Evolutionary conservation across 2,329 filamentous ascomycete species (phyloP), one percentile per base, ranked within the genome.

Genomic region (Trematosphaeria pertusa): DNA sequence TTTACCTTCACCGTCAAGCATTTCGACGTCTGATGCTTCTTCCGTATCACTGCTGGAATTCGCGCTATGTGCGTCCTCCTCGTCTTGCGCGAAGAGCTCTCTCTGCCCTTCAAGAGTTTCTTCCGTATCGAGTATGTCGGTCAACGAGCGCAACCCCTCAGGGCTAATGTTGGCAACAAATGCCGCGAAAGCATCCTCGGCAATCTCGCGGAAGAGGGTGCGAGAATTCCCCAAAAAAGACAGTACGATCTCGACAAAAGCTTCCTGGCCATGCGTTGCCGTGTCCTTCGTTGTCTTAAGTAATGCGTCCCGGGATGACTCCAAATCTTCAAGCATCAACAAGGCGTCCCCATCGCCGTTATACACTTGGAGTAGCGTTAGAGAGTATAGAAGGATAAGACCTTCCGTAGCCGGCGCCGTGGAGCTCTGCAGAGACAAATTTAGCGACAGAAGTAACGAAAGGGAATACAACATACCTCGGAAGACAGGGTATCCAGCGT

Each of bases 151-250:
- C 43, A 97, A 73, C 0, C 89, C 89, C 45, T 87, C 83, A 4
- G 80, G 77, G 1, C 87, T 91, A 49, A 97, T 82, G 43, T 89
- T 83, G 11, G 83, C 75, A 3, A 89, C 87, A 67, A 96, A 96
- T 1, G 87, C 85, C 18, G 87, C 83, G 67, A 97, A 97, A 0
- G 96, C 91, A 62, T 94, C 88, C 65, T 93, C 87, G 5, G 91
- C 90, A 42, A 95, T 87, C 60, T 92, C 90, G 21, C 91, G 85
- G 76, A 96, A 89, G 40, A 97, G 78, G 8, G 87, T 84, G 1
- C 92, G 96, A 3, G 87, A 89, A 52, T 91, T 90, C 0, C 91
- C 89, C 2, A 95, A 83, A 74, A 97, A 91, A 41, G 90, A 89
- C n/a, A 97, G 78, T 6, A 99, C 73, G 40, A 97, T 88, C 64